Evolutionary conservation across 495 filamentous ascomycete genomes (phyloP).

Genomic region (Lentithecium fluviatile): DNA sequence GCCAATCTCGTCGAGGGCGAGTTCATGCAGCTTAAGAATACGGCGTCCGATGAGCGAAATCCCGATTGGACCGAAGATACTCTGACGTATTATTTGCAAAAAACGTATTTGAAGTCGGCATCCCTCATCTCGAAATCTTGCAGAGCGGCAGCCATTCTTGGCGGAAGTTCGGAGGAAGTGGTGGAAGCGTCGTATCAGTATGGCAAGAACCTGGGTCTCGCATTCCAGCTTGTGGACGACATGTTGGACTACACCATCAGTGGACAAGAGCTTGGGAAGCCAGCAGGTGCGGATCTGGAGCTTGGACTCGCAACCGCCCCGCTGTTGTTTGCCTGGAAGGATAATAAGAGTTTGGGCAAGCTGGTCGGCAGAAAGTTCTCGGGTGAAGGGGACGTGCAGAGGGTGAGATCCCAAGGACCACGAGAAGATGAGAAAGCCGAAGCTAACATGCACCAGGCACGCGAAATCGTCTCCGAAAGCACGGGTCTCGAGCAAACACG

Average conservation of each 20-base stretch:
- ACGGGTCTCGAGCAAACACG: constrained; percentile 88
- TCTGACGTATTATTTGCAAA: constrained; percentile 92
- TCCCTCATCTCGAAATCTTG: constrained; percentile 95
- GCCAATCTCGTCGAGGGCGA: constrained; percentile 97
- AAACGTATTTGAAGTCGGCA: constrained; percentile 96
- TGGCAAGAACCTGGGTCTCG: constrained; percentile 86
- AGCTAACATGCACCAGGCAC: constrained; percentile 58
- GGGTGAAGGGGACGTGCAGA: constrained; percentile 76
- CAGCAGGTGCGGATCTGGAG: constrained; percentile 90
- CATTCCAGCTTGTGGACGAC: constrained; percentile 98
- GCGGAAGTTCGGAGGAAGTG: constrained; percentile 69
- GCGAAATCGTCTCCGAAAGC: constrained; percentile 76
- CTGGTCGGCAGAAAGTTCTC: constrained; percentile 90
- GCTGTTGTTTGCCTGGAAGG: constrained; percentile 93
- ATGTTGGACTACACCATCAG: constrained; percentile 94
- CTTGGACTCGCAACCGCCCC: constrained; percentile 95
- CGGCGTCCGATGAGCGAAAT: constrained; percentile 76
- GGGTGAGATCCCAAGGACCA: constrained; percentile 51
- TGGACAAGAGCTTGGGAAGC: constrained; percentile 84
- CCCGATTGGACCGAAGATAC: constrained; percentile 83
- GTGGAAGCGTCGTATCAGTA: constrained; percentile 90
- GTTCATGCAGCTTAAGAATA: constrained; percentile 99
- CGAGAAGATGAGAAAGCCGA: constrained; percentile 1
- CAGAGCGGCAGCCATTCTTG: constrained; percentile 82
- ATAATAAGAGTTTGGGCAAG: constrained; percentile 76